phyloP scores from a whole-genome alignment of 2,329 filamentous ascomycete genomes.

The Zasmidium citrigriseum region DNA sequence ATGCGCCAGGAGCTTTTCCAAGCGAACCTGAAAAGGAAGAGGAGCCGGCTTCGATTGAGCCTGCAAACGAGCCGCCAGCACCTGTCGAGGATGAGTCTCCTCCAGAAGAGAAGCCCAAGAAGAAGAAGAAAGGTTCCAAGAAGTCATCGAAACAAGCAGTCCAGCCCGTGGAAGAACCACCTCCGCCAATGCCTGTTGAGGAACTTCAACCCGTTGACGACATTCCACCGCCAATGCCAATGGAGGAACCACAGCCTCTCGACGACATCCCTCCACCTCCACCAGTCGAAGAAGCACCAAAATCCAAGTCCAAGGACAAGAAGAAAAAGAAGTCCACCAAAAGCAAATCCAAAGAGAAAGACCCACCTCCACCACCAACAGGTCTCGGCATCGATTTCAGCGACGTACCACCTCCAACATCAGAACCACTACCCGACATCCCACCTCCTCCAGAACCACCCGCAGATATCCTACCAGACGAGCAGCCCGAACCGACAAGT shows the following conservation, averaged over 20 bases:
- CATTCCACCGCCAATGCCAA: not conserved
- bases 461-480: constrained; percentile 1
- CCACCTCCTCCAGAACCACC: not conserved
- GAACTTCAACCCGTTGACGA: no score
- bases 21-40: not conserved
- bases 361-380: constrained; percentile 6
- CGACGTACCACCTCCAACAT: constrained; percentile 4
- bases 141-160: constrained; percentile 3
- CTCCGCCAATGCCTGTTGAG: not conserved
- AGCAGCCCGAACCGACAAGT: not conserved
- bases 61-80: not conserved
- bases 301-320: constrained; percentile 4
- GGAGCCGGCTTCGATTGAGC: not conserved
- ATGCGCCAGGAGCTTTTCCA: no score
- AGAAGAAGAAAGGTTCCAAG: constrained; percentile 13
- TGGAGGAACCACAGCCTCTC: constrained; percentile 1
- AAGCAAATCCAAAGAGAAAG: constrained; percentile 7
- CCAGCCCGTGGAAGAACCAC: not conserved
- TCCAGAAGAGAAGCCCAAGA: constrained; percentile 2
- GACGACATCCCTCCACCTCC: not conserved
- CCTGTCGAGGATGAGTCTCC: not conserved
- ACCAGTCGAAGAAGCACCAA: not conserved
- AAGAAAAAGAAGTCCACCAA: constrained; percentile 20
- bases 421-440: not conserved
- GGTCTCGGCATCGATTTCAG: constrained; percentile 20